Conservation (phyloP, 768 basidiomycete species). For the Macrolepiota fuliginosa region DNA sequence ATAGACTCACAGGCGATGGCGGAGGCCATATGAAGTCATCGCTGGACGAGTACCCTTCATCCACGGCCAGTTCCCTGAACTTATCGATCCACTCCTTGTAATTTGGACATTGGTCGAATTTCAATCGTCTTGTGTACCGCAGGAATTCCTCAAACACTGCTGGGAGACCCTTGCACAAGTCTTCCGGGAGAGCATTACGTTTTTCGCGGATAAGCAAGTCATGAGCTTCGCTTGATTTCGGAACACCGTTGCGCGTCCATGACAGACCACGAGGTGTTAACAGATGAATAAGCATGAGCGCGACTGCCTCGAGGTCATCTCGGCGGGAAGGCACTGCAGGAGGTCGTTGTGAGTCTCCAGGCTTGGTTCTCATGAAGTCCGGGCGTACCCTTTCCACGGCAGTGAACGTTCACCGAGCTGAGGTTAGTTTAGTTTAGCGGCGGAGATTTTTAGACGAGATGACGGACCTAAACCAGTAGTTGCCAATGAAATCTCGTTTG, state of each 20-base stretch:
- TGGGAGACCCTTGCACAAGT: conserved; percentile 67
- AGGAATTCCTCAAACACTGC: conserved; percentile 76
- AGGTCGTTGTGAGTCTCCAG: conserved; percentile 1
- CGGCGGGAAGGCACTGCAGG: conserved; percentile 69
- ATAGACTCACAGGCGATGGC: conserved; percentile 30
- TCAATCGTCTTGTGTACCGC: conserved; percentile 65
- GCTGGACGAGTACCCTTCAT: conserved; percentile 54
- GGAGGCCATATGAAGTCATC: conserved; percentile 77
- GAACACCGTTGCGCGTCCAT: conserved; percentile 82
- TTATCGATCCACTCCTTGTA: conserved; percentile 64
- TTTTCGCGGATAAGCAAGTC: conserved; percentile 65
- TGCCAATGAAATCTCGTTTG: conserved; percentile 76
- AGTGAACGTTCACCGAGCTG: conserved; percentile 73
- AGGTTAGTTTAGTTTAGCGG: conserved; percentile 9
- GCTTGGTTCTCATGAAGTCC: background rate
- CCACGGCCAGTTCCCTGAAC: conserved; percentile 59
- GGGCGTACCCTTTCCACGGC: conserved; percentile 63
- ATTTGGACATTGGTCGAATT: conserved; percentile 67
- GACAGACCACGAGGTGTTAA: conserved; percentile 72
- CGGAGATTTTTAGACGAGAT: background rate
- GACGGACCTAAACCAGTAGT: conserved; percentile 75
- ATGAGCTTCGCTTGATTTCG: conserved; percentile 65
- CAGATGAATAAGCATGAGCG: conserved; percentile 79
- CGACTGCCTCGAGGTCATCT: conserved; percentile 76
- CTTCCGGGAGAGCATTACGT: conserved; percentile 54